Evolutionary conservation across 768 basidiomycete genomes (phyloP), one percentile per base, ranked within the genome.

Genomic region (Infundibulicybe gibba): DNA sequence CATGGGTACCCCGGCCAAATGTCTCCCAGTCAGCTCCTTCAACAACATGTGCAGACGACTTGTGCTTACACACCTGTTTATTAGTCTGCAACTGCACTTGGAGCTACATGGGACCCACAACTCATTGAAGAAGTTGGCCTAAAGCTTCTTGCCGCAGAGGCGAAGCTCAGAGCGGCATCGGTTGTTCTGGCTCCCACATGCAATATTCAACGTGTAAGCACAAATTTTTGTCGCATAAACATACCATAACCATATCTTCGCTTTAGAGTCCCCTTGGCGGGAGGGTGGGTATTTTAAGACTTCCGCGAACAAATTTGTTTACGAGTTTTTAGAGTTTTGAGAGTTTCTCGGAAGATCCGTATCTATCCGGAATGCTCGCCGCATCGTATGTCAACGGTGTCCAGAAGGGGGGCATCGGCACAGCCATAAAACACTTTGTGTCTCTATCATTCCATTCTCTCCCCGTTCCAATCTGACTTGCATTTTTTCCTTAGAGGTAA

Each of bases 341-440:
- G 58, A 83, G 80, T 45, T 89, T 87, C 64, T 85, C 87, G 0
- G 87, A 90, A 56, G 88, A 91, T 51, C 88, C 89, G 0, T 65
- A 76, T 49, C 72, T 91, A 4, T 86, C 85, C 5, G 90, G 89
- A 6, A 68, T 76, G 52, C 74, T 87, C 14, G 78, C 86, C 2
- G 76, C 85, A 0, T 75, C 84, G 13, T 91, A 89, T 54, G 74
- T 89, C n/a, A 81, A 79, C 43, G 88, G 88, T 6, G 74, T 90
- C 2, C 90, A 93, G 63, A 77, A 63, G 15, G 77, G 79, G n/a
- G 88, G 89, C 1, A 80, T 93, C 39, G 86, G 83, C 15, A 75
- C 80, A 5, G 75, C 85, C 3, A 85, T 91, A 69, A 92, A 92
- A 60, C 90, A 92, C 59, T 91, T 87, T 51, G 81, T 84, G 83